Evolutionary conservation across 2,329 filamentous ascomycete genomes (phyloP).

Genomic region (Neonectria coccinea): DNA sequence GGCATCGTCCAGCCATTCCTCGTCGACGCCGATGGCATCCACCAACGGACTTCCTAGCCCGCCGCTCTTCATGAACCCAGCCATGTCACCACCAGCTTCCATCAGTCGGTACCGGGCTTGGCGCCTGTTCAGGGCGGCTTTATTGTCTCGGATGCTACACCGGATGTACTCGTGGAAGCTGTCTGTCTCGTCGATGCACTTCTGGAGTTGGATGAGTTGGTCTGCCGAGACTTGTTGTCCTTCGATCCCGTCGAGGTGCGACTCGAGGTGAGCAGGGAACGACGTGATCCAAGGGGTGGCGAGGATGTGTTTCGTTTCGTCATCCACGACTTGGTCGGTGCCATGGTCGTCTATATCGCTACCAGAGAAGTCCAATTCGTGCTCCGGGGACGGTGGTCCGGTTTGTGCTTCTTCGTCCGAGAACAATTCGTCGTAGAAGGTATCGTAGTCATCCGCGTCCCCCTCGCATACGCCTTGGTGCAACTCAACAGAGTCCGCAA

Average conservation of each 20-base stretch:
- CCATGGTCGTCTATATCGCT: not conserved
- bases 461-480: not conserved
- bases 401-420: not conserved
- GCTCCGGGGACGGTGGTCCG: not conserved
- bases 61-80: conserved; percentile 35
- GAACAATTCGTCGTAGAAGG: conserved; percentile 1
- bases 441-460: not conserved
- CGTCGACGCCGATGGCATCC: conserved; percentile 31
- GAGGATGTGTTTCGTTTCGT: not conserved
- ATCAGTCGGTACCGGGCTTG: conserved; percentile 10
- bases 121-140: conserved; percentile 15
- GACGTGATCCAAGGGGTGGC: not conserved
- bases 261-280: conserved; percentile 4
- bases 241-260: conserved; percentile 5
- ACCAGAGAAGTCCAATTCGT: not conserved
- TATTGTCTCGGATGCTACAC: conserved; percentile 11
- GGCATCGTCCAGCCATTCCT: conserved; percentile 25
- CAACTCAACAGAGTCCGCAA: not conserved
- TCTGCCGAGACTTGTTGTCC: conserved; percentile 13
- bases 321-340: not conserved
- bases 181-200: conserved; percentile 21
- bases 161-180: conserved; percentile 21
- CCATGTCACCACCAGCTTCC: not conserved
- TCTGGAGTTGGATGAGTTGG: conserved; percentile 22
- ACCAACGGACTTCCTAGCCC: conserved; percentile 41